These are phyloP conservation scores for Euphorbia lathyris DNA, from an alignment of 345 rosid genomes.

Conservation along the genomic window DNA sequence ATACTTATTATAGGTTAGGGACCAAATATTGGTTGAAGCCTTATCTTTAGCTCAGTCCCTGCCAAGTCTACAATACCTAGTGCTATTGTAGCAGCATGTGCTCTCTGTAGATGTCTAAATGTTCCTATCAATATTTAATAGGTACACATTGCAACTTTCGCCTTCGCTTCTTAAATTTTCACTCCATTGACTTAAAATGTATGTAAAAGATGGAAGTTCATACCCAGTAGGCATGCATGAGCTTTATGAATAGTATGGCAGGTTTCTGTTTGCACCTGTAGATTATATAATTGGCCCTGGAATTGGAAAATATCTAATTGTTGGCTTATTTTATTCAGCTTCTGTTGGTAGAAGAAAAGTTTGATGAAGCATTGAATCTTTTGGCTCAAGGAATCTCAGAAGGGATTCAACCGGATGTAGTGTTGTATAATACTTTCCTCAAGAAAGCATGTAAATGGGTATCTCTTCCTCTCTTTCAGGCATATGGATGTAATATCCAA, in stretches of 20 bases:
- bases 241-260: background rate
- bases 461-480: background rate
- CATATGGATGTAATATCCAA: background rate
- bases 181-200: background rate
- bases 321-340: constrained; percentile 40
- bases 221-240: background rate
- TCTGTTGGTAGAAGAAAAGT: constrained; percentile 41
- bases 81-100: background rate
- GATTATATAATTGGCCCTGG: background rate
- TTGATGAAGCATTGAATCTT: constrained; percentile 53
- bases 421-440: constrained; percentile 64
- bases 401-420: constrained; percentile 44
- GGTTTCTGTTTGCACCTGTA: background rate
- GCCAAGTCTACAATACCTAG: too few relatives aligned
- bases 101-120: background rate
- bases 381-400: constrained; percentile 50
- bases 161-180: background rate
- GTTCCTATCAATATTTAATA: background rate
- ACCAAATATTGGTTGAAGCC: too few relatives aligned
- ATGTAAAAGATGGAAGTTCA: background rate
- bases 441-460: constrained; percentile 52
- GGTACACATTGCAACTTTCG: background rate
- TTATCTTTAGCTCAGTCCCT: too few relatives aligned
- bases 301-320: constrained; percentile 5
- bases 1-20: too few relatives aligned